These are phyloP conservation scores for Kwoniella botswanensis DNA, from an alignment of 768 basidiomycete species.

Conservation along the genomic window DNA sequence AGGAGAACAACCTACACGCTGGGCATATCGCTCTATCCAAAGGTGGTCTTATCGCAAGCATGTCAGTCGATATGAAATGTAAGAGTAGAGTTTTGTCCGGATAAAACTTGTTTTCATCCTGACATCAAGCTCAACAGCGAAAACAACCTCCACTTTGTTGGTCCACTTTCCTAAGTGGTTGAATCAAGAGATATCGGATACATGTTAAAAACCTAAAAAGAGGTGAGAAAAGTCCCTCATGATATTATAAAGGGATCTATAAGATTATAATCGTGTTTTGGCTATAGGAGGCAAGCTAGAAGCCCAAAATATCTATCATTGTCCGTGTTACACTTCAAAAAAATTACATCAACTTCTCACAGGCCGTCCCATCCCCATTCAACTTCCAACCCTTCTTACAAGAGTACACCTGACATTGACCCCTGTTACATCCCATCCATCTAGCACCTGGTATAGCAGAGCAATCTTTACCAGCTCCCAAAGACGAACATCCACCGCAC, in stretches of 20 bases:
- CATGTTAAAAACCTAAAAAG: too few relatives aligned
- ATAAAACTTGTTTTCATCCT: too few relatives aligned
- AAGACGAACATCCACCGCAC: conserved; percentile 75
- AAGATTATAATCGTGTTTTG: too few relatives aligned
- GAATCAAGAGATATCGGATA: too few relatives aligned
- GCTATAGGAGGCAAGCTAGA: not conserved
- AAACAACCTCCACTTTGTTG: too few relatives aligned
- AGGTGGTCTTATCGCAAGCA: not conserved
- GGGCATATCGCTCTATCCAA: not conserved
- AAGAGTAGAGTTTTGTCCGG: too few relatives aligned
- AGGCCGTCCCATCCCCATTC: conserved; percentile 23
- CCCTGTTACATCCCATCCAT: conserved; percentile 71
- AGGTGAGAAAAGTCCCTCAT: too few relatives aligned
- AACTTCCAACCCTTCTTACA: conserved; percentile 45
- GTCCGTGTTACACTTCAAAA: too few relatives aligned
- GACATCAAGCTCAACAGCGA: too few relatives aligned
- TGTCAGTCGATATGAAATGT: not conserved
- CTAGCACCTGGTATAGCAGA: conserved; percentile 69
- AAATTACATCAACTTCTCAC: conserved; percentile 2
- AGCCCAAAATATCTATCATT: conserved; percentile 1
- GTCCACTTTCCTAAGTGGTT: too few relatives aligned
- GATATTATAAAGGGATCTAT: too few relatives aligned
- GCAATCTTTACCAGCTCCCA: conserved; percentile 74
- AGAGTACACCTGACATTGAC: conserved; percentile 56
- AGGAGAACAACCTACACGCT: not conserved